Base-by-base conservation (phyloP, 176 grass and related monocot genomes). In the Triticum timopheevii region DNA sequence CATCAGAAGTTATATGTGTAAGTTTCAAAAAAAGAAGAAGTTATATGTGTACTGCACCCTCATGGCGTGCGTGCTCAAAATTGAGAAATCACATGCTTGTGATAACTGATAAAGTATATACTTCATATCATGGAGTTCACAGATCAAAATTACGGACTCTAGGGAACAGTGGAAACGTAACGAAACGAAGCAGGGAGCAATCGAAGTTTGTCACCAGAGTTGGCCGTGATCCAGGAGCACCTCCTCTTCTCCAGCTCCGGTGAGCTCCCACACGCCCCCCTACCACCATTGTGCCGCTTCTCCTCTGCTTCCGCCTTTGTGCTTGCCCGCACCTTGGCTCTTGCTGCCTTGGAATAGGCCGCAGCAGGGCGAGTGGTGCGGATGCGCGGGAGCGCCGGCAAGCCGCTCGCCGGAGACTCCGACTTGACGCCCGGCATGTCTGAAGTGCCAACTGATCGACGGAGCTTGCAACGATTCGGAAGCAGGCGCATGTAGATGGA, bases 161-260 rank as follows among this genome's bases (percentile, higher is more conserved):
- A 75, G 36, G 45, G 24, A 1, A 34, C 1, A 49, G 10, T 10
- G 0, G 42, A 12, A 44, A 44, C 39, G 39, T 2, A 42, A 42
- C 42, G 42, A 44, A 22, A 8, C 36, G 36, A 38, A 38, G 36
- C 7, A 38, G 36, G 36, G 36, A 38, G 36, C 7, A 38, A 8
- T 38, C 36, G 7, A 38, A 38, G 36, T 38, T 73, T 59, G 75
- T 81, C 36, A 91, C 92, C 89, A 2, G 89, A 91, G 84, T 89
- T 76, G 8, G 80, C 23, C 0, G 89, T 91, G 52, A 94, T 94
- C 89, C 92, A 94, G 20, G 86, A 81, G 83, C 92, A 93, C 84
- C 83, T 93, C 59, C 8, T 91, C 83, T 36, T 65, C 28, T 4
- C 75, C 28, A n/a, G 16, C 15, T 65, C 44, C 5, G 34, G 68